Base-by-base conservation (phyloP, 2,329 filamentous ascomycete species). In the Xylariaceae sp. region DNA sequence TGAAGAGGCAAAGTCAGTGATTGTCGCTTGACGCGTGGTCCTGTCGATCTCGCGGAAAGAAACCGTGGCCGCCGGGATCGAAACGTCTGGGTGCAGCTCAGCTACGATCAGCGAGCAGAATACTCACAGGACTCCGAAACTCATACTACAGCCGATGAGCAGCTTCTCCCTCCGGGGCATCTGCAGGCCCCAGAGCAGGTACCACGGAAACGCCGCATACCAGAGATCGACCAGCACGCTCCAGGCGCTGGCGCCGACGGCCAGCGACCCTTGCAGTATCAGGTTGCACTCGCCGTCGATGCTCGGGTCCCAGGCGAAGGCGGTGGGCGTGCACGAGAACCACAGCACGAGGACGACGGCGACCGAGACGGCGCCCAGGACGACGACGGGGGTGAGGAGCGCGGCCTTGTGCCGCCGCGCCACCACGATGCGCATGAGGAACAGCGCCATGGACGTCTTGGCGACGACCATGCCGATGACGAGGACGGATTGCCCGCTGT, bases 371-470 rank as follows among this genome's bases (percentile, higher is more conserved):
- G 40, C 7, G 15, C 17, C 16, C n/a, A 49, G 44, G 11, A 34
- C 9, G 9, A 37, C 45, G 45, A 65, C 54, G 1, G 57, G 49
- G 4, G 52, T 19, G 62, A 61, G 67, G 26, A 69, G 64, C 0
- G 45, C 50, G 2, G 66, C 34, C n/a, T 55, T 60, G 46, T 68
- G 64, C 61, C 60, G 64, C 9, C 19, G 40, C 9, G 49, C 47
- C 3, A 54, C 54, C 9, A 68, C 63, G 13, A 69, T 51, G 0
- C 65, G 60, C 3, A 67, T 48, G 8, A 70, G 41, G 38, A 69
- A 69, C 8, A 67, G 55, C 0, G 63, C 65, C 0, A 69, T 50
- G 0, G 66, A 67, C 37, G 53, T 46, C 28, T 70, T 70, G 0
- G 65, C 62, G 6, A 63, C 49, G 4, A 61, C 62, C 56, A 67